phyloP scores from a whole-genome alignment of 331 rosid species.

The Quercus lobata region DNA sequence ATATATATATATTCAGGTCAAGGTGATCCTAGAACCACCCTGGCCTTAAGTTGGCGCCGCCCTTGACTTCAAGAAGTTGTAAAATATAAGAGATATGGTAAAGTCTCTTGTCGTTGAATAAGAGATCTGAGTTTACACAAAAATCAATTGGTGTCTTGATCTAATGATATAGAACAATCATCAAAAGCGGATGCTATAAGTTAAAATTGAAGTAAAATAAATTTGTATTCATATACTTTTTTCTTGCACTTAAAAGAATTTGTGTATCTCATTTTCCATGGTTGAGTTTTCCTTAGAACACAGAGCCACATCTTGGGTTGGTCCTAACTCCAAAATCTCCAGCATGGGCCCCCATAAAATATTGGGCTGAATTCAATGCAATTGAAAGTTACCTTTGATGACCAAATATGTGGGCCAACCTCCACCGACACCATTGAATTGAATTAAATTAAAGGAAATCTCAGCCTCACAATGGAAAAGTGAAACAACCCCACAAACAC shows the following conservation, averaged over 20 bases:
- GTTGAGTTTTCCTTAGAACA: not conserved
- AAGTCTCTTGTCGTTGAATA: rapidly evolving
- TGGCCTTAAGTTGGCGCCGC: no score
- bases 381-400: not conserved
- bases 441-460: not conserved
- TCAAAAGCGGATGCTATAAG: rapidly evolving
- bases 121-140: no score
- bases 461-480: not conserved
- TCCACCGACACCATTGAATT: constrained; percentile 15
- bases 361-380: not conserved
- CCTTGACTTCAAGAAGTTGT: no score
- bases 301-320: not conserved
- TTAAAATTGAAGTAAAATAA: no score
- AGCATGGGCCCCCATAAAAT: not conserved
- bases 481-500: not conserved
- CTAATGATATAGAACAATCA: no score
- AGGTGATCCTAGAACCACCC: no score
- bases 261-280: no score
- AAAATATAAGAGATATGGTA: no score
- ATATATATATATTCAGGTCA: no score
- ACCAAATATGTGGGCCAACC: not conserved
- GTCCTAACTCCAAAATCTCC: not conserved
- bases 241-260: no score
- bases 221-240: no score
- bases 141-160: rapidly evolving